Conservation (phyloP, 768 basidiomycete species). For the Mycena belliarum region DNA sequence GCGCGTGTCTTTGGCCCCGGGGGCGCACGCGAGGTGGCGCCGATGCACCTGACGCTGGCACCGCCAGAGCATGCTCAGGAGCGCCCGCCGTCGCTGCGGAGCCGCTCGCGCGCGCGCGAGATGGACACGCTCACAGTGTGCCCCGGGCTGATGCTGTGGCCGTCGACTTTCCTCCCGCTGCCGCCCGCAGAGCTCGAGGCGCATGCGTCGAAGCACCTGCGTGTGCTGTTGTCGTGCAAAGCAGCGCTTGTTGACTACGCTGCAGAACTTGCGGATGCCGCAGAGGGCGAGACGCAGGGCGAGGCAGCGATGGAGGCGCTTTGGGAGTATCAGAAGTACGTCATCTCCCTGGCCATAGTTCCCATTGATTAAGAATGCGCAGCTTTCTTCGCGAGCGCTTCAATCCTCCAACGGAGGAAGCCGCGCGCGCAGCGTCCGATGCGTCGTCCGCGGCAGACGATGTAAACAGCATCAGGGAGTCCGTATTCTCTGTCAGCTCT, state of each 20-base stretch:
- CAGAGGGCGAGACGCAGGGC: slow-evolving; percentile 24
- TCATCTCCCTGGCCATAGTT: neutral
- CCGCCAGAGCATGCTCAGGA: slow-evolving; percentile 34
- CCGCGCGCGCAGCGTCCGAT: slow-evolving; percentile 8
- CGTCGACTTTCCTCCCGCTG: slow-evolving; percentile 44
- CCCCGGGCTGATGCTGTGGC: slow-evolving; percentile 48
- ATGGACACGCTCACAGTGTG: slow-evolving; percentile 38
- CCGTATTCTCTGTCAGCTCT: slow-evolving; percentile 19
- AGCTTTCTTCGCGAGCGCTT: slow-evolving; percentile 29
- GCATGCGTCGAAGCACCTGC: slow-evolving; percentile 48
- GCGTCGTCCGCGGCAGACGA: slow-evolving; percentile 9
- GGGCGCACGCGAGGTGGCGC: slow-evolving; percentile 44
- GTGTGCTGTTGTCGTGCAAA: slow-evolving; percentile 45
- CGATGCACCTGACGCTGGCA: slow-evolving; percentile 60
- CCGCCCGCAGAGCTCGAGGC: slow-evolving; percentile 46
- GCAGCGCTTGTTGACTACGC: slow-evolving; percentile 43
- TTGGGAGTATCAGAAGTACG: slow-evolving; percentile 43
- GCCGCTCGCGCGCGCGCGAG: no score
- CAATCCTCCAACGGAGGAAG: slow-evolving; percentile 21
- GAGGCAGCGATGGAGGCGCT: slow-evolving; percentile 31
- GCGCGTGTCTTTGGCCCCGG: slow-evolving; percentile 51
- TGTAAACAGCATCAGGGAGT: slow-evolving; percentile 8
- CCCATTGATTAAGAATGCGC: neutral
- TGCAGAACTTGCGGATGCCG: slow-evolving; percentile 29
- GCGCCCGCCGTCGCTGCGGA: neutral